These are phyloP conservation scores for Mycena alexandri DNA, from an alignment of 768 basidiomycete species.

Conservation along the genomic window DNA sequence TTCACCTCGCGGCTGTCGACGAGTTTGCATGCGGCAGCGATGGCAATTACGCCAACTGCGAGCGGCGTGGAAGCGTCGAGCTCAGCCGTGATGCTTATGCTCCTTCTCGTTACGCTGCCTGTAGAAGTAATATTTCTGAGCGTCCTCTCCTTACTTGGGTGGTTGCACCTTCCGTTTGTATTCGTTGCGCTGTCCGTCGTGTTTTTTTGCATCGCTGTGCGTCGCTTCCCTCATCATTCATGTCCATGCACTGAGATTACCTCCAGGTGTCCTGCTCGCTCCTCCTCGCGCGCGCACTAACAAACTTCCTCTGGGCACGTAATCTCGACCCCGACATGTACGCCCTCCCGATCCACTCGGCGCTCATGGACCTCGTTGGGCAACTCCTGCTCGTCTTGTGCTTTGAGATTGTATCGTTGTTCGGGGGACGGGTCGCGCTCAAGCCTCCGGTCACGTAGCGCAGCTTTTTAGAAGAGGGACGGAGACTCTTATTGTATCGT, in stretches of 20 bases:
- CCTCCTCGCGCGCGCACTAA: constrained; percentile 72
- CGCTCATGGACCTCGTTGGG: constrained; percentile 87
- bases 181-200: constrained; percentile 77
- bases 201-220: constrained; percentile 83
- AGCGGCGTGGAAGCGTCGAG: constrained; percentile 54
- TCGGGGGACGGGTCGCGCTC: constrained; percentile 51
- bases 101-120: constrained; percentile 83
- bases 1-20: constrained; percentile 94
- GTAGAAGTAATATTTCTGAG: constrained; percentile 82
- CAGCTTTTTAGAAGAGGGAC: no score
- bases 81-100: constrained; percentile 71
- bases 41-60: constrained; percentile 43
- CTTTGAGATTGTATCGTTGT: constrained; percentile 72
- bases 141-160: constrained; percentile 75
- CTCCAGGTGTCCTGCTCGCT: constrained; percentile 80
- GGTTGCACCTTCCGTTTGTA: constrained; percentile 78
- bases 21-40: constrained; percentile 77
- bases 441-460: neutral
- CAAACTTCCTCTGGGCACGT: constrained; percentile 82
- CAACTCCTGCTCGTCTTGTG: constrained; percentile 84
- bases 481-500: no score
- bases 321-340: constrained; percentile 92
- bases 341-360: constrained; percentile 93
- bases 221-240: constrained; percentile 46
- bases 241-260: neutral